Percentiles rank a stretch among this genome's conserved stretches.
These are phyloP conservation scores for Arabidopsis suecica DNA, from an alignment of 345 rosid species.

Conservation along the genomic window DNA sequence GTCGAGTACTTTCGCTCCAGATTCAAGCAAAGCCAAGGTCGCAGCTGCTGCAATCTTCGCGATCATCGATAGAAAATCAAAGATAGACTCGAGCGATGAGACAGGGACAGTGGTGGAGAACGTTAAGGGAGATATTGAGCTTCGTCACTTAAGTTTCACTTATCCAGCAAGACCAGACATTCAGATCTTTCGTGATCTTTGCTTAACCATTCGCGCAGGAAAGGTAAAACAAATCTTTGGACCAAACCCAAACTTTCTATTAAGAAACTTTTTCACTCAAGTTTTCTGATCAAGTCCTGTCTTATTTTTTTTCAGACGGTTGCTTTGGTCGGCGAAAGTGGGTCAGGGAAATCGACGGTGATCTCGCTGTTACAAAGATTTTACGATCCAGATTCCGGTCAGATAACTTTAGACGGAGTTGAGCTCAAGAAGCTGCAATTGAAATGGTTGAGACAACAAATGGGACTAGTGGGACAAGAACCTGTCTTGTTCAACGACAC, in stretches of 20 bases:
- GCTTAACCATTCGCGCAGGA: constrained; percentile 63
- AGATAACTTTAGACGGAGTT: constrained; percentile 64
- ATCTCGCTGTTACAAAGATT: constrained; percentile 70
- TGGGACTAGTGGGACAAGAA: constrained; percentile 81
- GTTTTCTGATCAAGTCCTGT: not conserved
- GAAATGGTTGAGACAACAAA: constrained; percentile 75
- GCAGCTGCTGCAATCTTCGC: constrained; percentile 72
- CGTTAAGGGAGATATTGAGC: constrained; percentile 66
- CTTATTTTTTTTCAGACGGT: constrained; percentile 54
- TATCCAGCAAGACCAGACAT: constrained; percentile 77
- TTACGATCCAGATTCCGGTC: constrained; percentile 68
- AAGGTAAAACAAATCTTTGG: constrained; percentile 47
- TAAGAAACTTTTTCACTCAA: not conserved
- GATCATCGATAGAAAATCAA: constrained; percentile 65
- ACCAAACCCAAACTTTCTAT: not conserved
- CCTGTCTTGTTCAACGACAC: constrained; percentile 69
- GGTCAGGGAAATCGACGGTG: constrained; percentile 77
- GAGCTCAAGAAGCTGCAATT: constrained; percentile 60
- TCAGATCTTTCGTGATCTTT: constrained; percentile 65
- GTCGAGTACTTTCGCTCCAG: constrained; percentile 61
- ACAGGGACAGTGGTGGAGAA: constrained; percentile 56
- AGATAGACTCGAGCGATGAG: constrained; percentile 63
- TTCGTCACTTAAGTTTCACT: constrained; percentile 60
- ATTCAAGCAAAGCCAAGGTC: constrained; percentile 56
- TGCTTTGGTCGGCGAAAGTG: constrained; percentile 85